A percentile compares a stretch with the other conserved stretches of the same genome.
Evolutionary conservation across 2,329 filamentous ascomycete genomes (phyloP).

Genomic region (Ascocoryne sarcoides): DNA sequence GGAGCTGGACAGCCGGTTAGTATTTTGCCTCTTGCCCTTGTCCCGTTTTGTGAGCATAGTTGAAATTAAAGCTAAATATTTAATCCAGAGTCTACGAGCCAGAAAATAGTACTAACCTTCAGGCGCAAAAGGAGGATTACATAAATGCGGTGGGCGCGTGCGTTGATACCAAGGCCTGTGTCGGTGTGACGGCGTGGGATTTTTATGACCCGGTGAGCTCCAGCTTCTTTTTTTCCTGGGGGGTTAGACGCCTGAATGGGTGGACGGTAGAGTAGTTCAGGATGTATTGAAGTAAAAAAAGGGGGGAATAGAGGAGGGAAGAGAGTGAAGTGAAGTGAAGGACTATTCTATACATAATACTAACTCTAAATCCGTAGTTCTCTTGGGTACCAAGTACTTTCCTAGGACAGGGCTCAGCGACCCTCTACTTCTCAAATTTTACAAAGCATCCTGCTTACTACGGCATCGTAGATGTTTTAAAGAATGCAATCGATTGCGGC

Average conservation of each 20-base stretch:
- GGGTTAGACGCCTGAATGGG: too few species aligned
- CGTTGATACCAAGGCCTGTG: constrained; percentile 17
- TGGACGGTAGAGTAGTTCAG: too few species aligned
- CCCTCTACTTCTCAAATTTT: constrained; percentile 15
- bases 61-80: too few species aligned
- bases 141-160: constrained; percentile 20
- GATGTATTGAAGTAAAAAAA: too few species aligned
- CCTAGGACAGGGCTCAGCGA: constrained; percentile 12
- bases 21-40: too few species aligned
- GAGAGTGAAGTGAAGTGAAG: too few species aligned
- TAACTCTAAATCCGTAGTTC: constrained; percentile 9
- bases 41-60: too few species aligned
- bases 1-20: constrained; percentile 52
- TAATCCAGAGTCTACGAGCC: too few species aligned
- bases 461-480: constrained; percentile 26
- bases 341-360: too few species aligned
- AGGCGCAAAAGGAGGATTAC: constrained; percentile 41
- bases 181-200: constrained; percentile 26
- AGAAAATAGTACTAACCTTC: constrained; percentile 30
- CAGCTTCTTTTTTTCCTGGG: too few species aligned
- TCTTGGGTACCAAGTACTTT: constrained; percentile 21
- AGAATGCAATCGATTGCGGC: constrained; percentile 21
- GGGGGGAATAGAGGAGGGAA: too few species aligned
- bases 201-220: constrained; percentile 19
- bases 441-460: constrained; percentile 22